Evolutionary conservation across 768 basidiomycete genomes (phyloP).

Genomic region (Collybia sordida): DNA sequence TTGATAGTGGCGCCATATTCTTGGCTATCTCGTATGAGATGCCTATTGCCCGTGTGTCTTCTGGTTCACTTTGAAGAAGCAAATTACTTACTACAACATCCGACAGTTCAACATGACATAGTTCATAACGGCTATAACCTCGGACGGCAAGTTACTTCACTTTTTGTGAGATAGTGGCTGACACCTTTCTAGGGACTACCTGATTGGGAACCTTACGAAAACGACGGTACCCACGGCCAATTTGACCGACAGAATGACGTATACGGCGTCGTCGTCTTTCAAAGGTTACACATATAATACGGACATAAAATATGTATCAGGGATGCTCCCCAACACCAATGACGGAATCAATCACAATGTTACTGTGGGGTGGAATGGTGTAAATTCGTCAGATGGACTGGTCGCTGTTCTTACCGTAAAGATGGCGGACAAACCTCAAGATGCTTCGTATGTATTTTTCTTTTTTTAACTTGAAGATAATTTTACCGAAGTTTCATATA

Average conservation of each 20-base stretch:
- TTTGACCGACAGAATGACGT: slow-evolving; percentile 62
- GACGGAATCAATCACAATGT: slow-evolving; percentile 67
- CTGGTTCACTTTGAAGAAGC: neutral
- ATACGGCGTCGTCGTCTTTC: slow-evolving; percentile 60
- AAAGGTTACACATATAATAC: slow-evolving; percentile 75
- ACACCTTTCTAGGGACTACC: slow-evolving; percentile 57
- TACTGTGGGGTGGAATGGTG: slow-evolving; percentile 48
- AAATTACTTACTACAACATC: slow-evolving; percentile 2
- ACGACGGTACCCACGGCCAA: slow-evolving; percentile 42
- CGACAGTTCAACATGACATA: slow-evolving; percentile 65
- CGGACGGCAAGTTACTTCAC: slow-evolving; percentile 50
- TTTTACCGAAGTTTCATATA: neutral
- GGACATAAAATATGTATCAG: slow-evolving; percentile 64
- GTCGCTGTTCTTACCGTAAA: slow-evolving; percentile 77
- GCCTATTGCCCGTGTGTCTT: slow-evolving; percentile 51
- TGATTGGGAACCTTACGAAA: slow-evolving; percentile 81
- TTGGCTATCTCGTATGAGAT: slow-evolving; percentile 75
- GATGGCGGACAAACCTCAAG: slow-evolving; percentile 42
- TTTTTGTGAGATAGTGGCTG: neutral
- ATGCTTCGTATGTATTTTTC: slow-evolving; percentile 27
- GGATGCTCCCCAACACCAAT: slow-evolving; percentile 69
- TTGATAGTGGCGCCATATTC: slow-evolving; percentile 65
- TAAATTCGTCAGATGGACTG: slow-evolving; percentile 77
- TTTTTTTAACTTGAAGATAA: neutral
- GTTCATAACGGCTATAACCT: slow-evolving; percentile 78